Evolutionary conservation across 129 eudicot genomes (phyloP).

Genomic region (Arctium lappa): DNA sequence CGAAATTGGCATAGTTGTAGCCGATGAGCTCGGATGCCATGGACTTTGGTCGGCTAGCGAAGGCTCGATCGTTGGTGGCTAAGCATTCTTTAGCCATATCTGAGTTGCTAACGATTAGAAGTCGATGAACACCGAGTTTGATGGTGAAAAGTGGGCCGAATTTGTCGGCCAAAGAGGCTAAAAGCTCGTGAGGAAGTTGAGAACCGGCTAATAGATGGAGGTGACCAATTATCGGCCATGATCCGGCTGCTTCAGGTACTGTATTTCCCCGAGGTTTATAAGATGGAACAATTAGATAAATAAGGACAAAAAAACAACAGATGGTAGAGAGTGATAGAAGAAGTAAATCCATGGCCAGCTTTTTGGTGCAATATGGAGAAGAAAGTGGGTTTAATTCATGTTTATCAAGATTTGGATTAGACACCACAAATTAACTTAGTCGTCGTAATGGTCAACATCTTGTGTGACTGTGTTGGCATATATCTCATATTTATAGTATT

Average conservation of each 20-base stretch:
- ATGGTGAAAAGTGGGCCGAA: constrained; percentile 29
- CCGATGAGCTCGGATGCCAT: constrained; percentile 14
- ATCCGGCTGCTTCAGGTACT: constrained; percentile 23
- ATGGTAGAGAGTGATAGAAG: neutral
- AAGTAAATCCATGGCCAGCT: neutral
- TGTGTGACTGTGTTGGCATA: neutral
- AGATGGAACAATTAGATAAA: neutral
- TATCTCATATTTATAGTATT: neutral
- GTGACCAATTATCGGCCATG: constrained; percentile 40
- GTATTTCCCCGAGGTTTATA: neutral
- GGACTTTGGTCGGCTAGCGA: constrained; percentile 25
- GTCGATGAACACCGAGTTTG: constrained; percentile 13
- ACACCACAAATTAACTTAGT: neutral
- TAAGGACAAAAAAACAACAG: neutral
- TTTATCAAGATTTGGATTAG: neutral
- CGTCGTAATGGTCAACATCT: neutral
- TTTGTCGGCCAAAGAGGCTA: constrained; percentile 35
- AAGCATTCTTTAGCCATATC: constrained; percentile 24
- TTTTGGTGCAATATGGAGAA: neutral
- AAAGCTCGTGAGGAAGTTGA: constrained; percentile 15
- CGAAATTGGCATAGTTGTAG: constrained; percentile 20
- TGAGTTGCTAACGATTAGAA: constrained; percentile 7
- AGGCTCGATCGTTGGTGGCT: constrained; percentile 20
- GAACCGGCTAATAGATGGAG: constrained; percentile 22
- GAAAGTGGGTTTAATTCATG: neutral